Evolutionary conservation across 495 filamentous ascomycete genomes (phyloP), one percentile per base, ranked within the genome.

Genomic region (Podospora pseudocomata): DNA sequence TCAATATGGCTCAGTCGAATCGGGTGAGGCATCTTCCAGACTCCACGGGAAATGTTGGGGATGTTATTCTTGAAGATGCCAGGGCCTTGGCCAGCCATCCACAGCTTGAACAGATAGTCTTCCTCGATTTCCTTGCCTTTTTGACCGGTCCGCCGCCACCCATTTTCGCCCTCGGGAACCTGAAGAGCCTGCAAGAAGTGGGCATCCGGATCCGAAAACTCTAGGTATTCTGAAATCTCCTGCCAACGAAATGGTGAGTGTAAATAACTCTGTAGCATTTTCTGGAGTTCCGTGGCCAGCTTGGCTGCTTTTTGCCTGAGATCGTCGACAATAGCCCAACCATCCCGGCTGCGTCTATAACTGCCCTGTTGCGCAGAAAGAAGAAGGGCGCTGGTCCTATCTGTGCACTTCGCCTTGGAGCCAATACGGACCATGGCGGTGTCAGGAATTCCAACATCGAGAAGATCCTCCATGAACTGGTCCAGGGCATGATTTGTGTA

Each of bases 401-500:
- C 7, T 0, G 84, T 88, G 16, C 81, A 88, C 71, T 91, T 92
- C 0, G 56, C 67, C 54, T 70, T 72, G 0, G 82, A 80, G 0
- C 92, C 92, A 0, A 96, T 77, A 4, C 92, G 84, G 0, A 94
- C 84, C 61, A 94, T 90, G 0, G 68, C n/a, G 0, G 72, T 34
- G 0, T 27, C 1, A 0, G 80, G 74, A 13, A 95, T 89, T 0
- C 88, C 90, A 19, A 86, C 85, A 23, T 89, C 79, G 2, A 89
- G 68, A 0, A 93, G 74, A 66, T 93, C 89, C 69, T 91, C 88
- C 0, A 91, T 75, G 62, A 92, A 92, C 69, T 94, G 90, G 70
- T 93, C 89, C 0, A 92, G 76, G 0, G 91, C 91, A 76, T 95
- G 92, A 70, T 95, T 93, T 0, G 85, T 87, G 61, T 80, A 86